These are phyloP conservation scores for Chrysanthemum lavandulifolium DNA, from an alignment of 129 eudicot species.

Conservation along the genomic window DNA sequence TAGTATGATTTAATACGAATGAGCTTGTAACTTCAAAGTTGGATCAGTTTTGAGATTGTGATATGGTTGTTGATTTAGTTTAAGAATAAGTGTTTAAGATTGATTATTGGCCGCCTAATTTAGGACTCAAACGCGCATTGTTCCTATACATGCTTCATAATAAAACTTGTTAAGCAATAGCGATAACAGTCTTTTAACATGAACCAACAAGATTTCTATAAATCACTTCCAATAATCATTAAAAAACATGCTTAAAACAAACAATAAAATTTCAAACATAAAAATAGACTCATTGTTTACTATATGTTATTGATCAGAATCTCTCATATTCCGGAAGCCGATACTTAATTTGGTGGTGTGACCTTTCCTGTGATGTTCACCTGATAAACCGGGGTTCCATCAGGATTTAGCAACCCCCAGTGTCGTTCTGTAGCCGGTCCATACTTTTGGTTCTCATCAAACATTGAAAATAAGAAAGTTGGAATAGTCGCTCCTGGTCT, in stretches of 20 bases:
- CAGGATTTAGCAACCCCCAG: slow-evolving; percentile 68
- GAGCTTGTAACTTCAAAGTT: too few relatives aligned
- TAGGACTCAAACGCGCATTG: too few relatives aligned
- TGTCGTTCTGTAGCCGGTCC: slow-evolving; percentile 75
- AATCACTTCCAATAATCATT: slow-evolving; percentile 19
- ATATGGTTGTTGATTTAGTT: too few relatives aligned
- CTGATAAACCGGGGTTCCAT: slow-evolving; percentile 53
- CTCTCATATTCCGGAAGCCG: not conserved
- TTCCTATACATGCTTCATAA: too few relatives aligned
- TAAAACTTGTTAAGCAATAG: too few relatives aligned
- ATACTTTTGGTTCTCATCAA: slow-evolving; percentile 61
- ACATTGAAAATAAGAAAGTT: slow-evolving; percentile 64
- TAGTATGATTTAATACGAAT: too few relatives aligned
- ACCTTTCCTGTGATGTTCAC: slow-evolving; percentile 38
- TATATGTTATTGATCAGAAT: slow-evolving; percentile 18
- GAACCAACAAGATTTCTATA: not conserved
- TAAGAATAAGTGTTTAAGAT: too few relatives aligned
- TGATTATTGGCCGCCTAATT: too few relatives aligned
- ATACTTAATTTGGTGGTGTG: slow-evolving; percentile 9
- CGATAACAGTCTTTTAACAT: not conserved
- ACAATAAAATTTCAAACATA: slow-evolving; percentile 19
- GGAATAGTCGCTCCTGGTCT: slow-evolving; percentile 60
- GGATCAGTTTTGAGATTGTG: too few relatives aligned
- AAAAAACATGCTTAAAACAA: slow-evolving; percentile 20
- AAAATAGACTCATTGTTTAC: slow-evolving; percentile 1